Base-by-base conservation (phyloP, 371 early-diverging fungal species). In the Apophysomyces ossiformis region DNA sequence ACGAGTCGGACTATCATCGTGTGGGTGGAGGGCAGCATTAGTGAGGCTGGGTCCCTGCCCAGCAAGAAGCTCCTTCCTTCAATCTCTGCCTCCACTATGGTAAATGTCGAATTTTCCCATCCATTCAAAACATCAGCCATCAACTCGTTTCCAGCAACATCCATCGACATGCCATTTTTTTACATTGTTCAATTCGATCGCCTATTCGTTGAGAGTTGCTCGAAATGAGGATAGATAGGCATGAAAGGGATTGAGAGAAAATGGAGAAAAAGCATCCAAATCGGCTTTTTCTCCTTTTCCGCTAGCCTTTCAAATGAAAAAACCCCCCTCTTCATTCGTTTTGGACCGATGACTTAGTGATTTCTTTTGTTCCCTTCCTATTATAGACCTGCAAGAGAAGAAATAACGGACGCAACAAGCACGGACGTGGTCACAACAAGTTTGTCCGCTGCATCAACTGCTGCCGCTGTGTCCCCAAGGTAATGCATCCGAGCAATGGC, bases 381-480 rank as follows among this genome's bases (percentile, higher is more conserved):
- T 26, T n/a, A 61, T 69, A 91, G 96, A 96, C 96, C 78, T 76
- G 85, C 84, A 99, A 99, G 88, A 92, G 99, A 89, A 93, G 97
- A 88, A 99, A 99, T 85, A 89, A 96, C 88, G 99, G 99, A 87
- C 95, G 99, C 85, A 89, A 90, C 88, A 99, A 99, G 92, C 88
- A 95, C 80, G 98, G 98, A 75, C 96, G 99, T 83, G 99, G 99
- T 75, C 96, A 98, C 90, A 92, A 90, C 80, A 92, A 90, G 85
- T 89, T 89, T 75, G 93, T 98, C 81, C 95, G 99, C 79, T 99
- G 99, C 90, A 93, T 94, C 81, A 98, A 99, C 95, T 99, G 99
- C 87, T 91, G 90, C 71, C 93, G 97, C 83, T 93, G 95, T 78
- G 94, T 94, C 71, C 97, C 99, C 72, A 99, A 99, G 86, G 76